Evolutionary conservation across 2,329 filamentous ascomycete species (phyloP).

Genomic region (Aspergillus brasiliensis): DNA sequence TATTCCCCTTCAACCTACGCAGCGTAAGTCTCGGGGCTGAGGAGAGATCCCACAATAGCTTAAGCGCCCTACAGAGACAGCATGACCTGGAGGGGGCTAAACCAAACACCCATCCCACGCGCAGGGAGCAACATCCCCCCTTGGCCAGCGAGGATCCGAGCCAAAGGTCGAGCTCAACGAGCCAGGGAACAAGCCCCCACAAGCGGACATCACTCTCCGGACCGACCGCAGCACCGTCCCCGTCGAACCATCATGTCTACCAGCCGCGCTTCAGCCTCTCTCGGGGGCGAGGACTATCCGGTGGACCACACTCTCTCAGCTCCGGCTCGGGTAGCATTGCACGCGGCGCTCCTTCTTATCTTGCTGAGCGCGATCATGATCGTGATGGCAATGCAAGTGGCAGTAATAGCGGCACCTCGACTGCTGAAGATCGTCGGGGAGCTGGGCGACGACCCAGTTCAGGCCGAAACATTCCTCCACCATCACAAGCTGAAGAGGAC

Average conservation of each 20-base stretch:
- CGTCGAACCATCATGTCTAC: slow-evolving; percentile 37
- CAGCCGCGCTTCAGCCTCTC: slow-evolving; percentile 41
- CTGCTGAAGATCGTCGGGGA: slow-evolving; percentile 38
- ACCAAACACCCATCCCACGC: slow-evolving; percentile 24
- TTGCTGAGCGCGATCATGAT: slow-evolving; percentile 39
- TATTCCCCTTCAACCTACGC: slow-evolving; percentile 49
- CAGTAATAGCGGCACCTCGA: slow-evolving; percentile 42
- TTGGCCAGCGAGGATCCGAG: slow-evolving; percentile 23
- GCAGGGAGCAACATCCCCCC: slow-evolving; percentile 20
- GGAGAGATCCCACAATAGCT: slow-evolving; percentile 35
- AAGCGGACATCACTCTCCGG: slow-evolving; percentile 27
- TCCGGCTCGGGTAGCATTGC: slow-evolving; percentile 45
- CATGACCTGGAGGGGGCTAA: slow-evolving; percentile 33
- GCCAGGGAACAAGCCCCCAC: slow-evolving; percentile 23
- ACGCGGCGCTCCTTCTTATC: slow-evolving; percentile 37
- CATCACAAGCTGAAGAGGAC: slow-evolving; percentile 42
- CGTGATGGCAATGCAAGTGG: slow-evolving; percentile 43
- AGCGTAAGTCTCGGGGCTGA: slow-evolving; percentile 51
- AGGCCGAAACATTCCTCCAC: slow-evolving; percentile 33
- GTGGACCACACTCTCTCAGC: slow-evolving; percentile 40
- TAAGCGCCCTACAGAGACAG: slow-evolving; percentile 37
- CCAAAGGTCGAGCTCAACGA: slow-evolving; percentile 18
- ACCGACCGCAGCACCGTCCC: slow-evolving; percentile 31
- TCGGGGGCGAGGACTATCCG: slow-evolving; percentile 42
- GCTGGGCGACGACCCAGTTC: slow-evolving; percentile 38